phyloP scores from a whole-genome alignment of 1,284 basidiomycete genomes.

The Chondrostereum purpureum region DNA sequence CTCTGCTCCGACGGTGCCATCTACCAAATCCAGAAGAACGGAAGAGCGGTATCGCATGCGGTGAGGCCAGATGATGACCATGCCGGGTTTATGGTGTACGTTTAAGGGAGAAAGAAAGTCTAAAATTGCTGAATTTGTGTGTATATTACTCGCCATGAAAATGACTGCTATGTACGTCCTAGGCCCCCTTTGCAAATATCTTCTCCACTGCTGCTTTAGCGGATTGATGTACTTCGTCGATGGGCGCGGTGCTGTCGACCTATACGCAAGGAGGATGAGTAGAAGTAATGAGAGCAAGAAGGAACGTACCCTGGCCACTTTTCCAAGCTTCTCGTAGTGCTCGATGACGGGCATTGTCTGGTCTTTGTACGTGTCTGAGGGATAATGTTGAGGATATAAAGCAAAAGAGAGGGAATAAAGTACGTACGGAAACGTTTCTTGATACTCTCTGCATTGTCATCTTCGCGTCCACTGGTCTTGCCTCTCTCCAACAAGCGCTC shows the following conservation, averaged over 20 bases:
- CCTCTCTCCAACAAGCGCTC: slow-evolving; percentile 82
- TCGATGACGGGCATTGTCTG: slow-evolving; percentile 97
- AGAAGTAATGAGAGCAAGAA: slow-evolving; percentile 6
- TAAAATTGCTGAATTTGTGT: too few relatives aligned
- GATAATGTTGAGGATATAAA: slow-evolving; percentile 1
- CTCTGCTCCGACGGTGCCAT: slow-evolving; percentile 75
- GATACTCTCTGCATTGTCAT: slow-evolving; percentile 95
- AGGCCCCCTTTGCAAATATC: slow-evolving; percentile 26
- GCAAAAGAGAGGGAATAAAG: background rate
- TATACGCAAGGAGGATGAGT: slow-evolving; percentile 22
- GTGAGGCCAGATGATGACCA: slow-evolving; percentile 24
- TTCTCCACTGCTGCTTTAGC: slow-evolving; percentile 52
- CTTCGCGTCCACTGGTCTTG: slow-evolving; percentile 92
- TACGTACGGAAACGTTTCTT: slow-evolving; percentile 89
- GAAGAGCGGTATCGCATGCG: slow-evolving; percentile 45
- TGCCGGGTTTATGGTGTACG: slow-evolving; percentile 42
- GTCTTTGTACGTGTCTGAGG: slow-evolving; percentile 78
- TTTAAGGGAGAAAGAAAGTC: slow-evolving; percentile 22
- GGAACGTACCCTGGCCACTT: slow-evolving; percentile 69
- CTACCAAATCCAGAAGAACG: slow-evolving; percentile 47
- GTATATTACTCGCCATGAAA: too few relatives aligned
- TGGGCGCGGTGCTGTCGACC: slow-evolving; percentile 73
- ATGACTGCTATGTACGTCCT: too few relatives aligned
- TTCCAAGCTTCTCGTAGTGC: slow-evolving; percentile 65
- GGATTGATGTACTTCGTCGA: slow-evolving; percentile 69